Conservation (phyloP, 75 land plant species). For the Adiantum capillusveneris region DNA sequence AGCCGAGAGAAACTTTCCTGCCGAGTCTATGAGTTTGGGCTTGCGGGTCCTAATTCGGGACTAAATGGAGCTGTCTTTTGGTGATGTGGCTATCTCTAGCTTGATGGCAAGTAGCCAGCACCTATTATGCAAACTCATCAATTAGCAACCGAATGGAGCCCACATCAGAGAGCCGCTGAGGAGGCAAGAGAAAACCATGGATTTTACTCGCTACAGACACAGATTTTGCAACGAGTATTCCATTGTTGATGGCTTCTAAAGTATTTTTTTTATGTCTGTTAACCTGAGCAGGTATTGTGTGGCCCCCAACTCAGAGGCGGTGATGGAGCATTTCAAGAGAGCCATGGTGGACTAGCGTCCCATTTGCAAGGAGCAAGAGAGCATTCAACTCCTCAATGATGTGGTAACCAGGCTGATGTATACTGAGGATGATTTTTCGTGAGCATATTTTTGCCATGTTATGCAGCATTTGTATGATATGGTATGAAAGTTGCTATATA, state of each 20-base stretch:
- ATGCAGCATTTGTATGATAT: constrained; percentile 62
- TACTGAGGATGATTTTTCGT: constrained; percentile 65
- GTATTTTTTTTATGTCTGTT: constrained; percentile 78
- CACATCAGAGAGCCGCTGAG: constrained; percentile 9
- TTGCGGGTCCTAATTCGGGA: background rate
- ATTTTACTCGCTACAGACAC: no score
- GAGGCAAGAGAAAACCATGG: background rate
- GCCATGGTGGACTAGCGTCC: constrained; percentile 70
- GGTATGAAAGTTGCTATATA: constrained; percentile 69
- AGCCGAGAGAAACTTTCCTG: no score
- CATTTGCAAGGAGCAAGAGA: constrained; percentile 66
- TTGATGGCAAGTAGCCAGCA: no score
- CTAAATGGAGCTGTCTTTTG: background rate
- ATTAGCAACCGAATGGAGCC: background rate
- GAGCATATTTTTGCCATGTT: constrained; percentile 64
- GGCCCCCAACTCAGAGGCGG: constrained; percentile 36
- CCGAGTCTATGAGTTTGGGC: no score
- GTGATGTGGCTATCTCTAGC: no score
- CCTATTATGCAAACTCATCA: no score
- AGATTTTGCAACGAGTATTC: no score
- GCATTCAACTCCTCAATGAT: constrained; percentile 62
- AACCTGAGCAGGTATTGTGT: constrained; percentile 50
- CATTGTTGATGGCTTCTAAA: constrained; percentile 53
- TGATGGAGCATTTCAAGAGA: constrained; percentile 34
- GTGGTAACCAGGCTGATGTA: constrained; percentile 83